A percentile compares a stretch with the other conserved stretches of the same genome.
phyloP scores from a whole-genome alignment of 2,329 filamentous ascomycete species.

The Emydomyces testavorans region DNA sequence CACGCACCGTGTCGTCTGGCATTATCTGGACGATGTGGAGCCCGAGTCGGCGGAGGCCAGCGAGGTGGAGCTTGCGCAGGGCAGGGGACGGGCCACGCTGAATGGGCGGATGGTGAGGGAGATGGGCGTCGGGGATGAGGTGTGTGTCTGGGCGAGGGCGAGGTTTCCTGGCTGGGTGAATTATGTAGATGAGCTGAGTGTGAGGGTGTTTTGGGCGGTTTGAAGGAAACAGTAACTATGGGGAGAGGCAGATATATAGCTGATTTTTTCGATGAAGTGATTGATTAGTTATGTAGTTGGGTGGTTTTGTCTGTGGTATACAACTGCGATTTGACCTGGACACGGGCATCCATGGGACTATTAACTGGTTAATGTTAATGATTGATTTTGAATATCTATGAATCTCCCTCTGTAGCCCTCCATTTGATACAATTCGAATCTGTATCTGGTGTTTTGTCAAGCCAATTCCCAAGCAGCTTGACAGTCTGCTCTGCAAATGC shows the following conservation, averaged over 20 bases:
- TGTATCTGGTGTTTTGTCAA: too few relatives aligned
- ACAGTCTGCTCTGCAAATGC: too few relatives aligned
- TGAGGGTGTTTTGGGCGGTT: constrained; percentile 31
- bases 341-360: too few relatives aligned
- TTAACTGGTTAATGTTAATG: too few relatives aligned
- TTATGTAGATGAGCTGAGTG: constrained; percentile 23
- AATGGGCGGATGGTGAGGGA: constrained; percentile 28
- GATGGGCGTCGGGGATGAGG: constrained; percentile 29
- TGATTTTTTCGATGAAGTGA: too few relatives aligned
- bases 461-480: too few relatives aligned
- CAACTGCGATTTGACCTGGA: too few relatives aligned
- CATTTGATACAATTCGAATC: too few relatives aligned
- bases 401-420: background rate
- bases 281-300: too few relatives aligned
- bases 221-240: constrained; percentile 13
- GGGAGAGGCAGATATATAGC: too few relatives aligned
- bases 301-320: too few relatives aligned
- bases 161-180: constrained; percentile 31
- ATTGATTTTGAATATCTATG: background rate
- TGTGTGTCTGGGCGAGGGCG: constrained; percentile 30
- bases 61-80: constrained; percentile 23
- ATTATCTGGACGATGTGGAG: constrained; percentile 25
- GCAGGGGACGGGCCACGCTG: constrained; percentile 27
- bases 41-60: constrained; percentile 26
- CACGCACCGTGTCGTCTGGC: constrained; percentile 26